Conservation (phyloP, 2,329 filamentous ascomycete species). For the Xylariales sp. region DNA sequence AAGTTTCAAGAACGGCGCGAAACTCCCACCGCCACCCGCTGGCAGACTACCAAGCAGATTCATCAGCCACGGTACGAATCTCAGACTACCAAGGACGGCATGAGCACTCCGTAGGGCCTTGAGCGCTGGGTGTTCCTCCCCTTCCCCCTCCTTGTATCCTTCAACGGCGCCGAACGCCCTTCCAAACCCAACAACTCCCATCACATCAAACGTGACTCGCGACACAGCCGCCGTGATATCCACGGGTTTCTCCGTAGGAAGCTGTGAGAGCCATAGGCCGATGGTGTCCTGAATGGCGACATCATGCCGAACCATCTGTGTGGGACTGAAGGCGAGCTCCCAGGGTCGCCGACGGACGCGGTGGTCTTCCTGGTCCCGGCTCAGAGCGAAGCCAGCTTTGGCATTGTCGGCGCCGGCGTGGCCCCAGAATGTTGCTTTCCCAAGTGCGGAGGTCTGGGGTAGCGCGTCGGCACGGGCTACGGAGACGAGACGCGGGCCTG, state of each 20-base stretch:
- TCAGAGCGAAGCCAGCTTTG: constrained; percentile 8
- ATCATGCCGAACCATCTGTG: constrained; percentile 3
- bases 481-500: constrained; percentile 9
- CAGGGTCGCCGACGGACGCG: constrained; percentile 8
- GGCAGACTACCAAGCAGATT: constrained; percentile 3
- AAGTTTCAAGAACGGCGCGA: constrained; percentile 7
- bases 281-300: constrained; percentile 8
- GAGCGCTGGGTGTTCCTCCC: constrained; percentile 7
- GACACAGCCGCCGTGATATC: constrained; percentile 4
- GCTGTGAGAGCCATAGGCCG: constrained; percentile 6
- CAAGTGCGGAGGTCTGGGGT: constrained; percentile 2
- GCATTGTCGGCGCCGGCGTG: constrained; percentile 7
- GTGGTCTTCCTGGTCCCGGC: constrained; percentile 10
- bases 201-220: constrained; percentile 8
- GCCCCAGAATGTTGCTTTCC: constrained; percentile 8
- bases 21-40: constrained; percentile 6
- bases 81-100: constrained; percentile 3
- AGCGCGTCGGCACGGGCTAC: constrained; percentile 10
- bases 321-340: constrained; percentile 10
- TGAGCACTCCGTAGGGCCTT: constrained; percentile 7
- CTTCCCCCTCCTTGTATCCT: too few relatives aligned
- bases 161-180: constrained; percentile 4
- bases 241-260: not conserved
- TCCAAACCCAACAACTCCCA: constrained; percentile 9
- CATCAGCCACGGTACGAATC: constrained; percentile 10